A percentile compares a stretch with the other conserved stretches of the same genome.
These are phyloP conservation scores for Mortierella sp. DNA, from an alignment of 371 early-diverging fungal genomes.

Conservation along the genomic window DNA sequence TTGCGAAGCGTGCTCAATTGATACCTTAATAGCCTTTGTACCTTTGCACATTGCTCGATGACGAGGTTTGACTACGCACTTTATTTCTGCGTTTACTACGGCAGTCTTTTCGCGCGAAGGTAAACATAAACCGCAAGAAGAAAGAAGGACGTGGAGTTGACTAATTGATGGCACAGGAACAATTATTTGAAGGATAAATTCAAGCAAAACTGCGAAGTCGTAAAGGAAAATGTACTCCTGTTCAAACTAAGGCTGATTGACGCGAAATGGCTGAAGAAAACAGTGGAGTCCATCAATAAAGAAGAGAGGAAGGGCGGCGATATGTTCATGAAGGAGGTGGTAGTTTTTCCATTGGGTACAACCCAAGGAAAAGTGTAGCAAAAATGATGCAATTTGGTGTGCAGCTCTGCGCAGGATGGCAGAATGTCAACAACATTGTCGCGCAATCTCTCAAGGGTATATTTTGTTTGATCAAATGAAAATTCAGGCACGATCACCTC, in stretches of 20 bases:
- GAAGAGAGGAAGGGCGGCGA: background rate
- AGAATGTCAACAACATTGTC: background rate
- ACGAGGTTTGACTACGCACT: background rate
- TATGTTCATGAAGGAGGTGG: background rate
- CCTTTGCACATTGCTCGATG: background rate
- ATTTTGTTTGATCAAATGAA: background rate
- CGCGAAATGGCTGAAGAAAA: background rate
- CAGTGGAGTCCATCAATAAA: background rate
- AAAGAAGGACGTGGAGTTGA: background rate
- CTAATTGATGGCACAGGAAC: background rate
- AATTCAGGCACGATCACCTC: background rate
- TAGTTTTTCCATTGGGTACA: background rate
- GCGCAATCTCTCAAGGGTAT: background rate
- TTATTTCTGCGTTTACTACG: background rate
- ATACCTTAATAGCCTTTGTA: background rate
- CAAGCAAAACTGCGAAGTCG: slow-evolving; percentile 1
- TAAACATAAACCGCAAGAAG: background rate
- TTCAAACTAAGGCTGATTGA: background rate
- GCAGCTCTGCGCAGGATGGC: background rate
- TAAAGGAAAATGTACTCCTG: background rate
- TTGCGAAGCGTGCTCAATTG: background rate
- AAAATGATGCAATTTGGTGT: background rate
- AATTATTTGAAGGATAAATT: background rate
- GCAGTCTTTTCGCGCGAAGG: background rate
- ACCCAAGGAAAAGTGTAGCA: background rate